Evolutionary conservation across 257 asterid species (phyloP), one percentile per base, ranked within the genome.

Genomic region (Jacaranda mimosifolia): DNA sequence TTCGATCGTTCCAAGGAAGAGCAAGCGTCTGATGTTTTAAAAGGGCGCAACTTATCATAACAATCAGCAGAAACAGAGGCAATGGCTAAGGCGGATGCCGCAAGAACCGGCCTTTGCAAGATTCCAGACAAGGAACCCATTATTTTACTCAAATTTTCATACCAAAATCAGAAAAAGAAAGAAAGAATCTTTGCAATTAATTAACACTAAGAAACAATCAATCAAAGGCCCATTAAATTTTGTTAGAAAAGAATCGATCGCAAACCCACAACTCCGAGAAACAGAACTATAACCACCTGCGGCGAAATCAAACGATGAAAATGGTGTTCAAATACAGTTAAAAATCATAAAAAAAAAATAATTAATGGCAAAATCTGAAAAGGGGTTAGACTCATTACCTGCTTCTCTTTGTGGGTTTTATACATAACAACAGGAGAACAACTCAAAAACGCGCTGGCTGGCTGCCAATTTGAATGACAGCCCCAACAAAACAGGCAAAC

Each of bases 101-200:
- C 99, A 67, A 93, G 77, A 65, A 91, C 86, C 6, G 97, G 98
- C 85, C 98, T 89, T 63, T 91, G 94, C 67, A 89, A 77, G 79
- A 82, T 67, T 77, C 98, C 98, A 63, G 91, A 88, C 51, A 91
- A 90, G 73, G 89, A 91, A 81, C 83, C 97, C 99, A 95, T 94
- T 46, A 43, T 74, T 43, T 40, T 60, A 51, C 57, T 26, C 87
- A 56, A 68, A 49, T n/a, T 65, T 17, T 76, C 78, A 63, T 80
- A 40, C 81, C 53, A 55, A 70, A 43, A 43, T 67, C 46, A 18
- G 21, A 6, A 51, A 10, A 77, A 67, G 32, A 35, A 60, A 21
- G 74, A 83, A 36, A 52, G 32, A 72, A 58, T 45, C 32, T 26
- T 26, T 26, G 32, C 32, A 26, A 26, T 26, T 26, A 26, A 26